Conservation (phyloP, 331 rosid genomes). For the Stylosanthes scabra region DNA sequence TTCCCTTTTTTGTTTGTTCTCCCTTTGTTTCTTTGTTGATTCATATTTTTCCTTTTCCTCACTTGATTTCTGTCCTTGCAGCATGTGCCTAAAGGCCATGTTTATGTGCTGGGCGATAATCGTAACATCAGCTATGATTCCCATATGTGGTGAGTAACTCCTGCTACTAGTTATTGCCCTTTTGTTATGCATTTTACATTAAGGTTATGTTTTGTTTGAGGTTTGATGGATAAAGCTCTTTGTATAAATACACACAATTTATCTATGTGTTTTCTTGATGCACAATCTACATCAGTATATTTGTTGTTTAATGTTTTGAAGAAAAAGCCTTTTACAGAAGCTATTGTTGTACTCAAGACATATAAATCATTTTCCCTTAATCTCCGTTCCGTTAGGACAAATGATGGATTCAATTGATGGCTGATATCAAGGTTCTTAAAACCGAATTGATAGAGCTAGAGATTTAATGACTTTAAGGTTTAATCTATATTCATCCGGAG, state of each 20-base stretch:
- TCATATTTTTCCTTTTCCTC: slow-evolving; percentile 17
- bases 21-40: slow-evolving; percentile 18
- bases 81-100: slow-evolving; percentile 88
- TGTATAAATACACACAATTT: background rate
- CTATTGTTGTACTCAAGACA: background rate
- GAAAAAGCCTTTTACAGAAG: background rate
- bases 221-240: too few relatives aligned
- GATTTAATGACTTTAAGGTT: too few relatives aligned
- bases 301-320: background rate
- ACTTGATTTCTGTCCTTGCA: slow-evolving; percentile 44
- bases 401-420: too few relatives aligned
- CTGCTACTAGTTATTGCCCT: slow-evolving; percentile 2
- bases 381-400: background rate
- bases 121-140: slow-evolving; percentile 87
- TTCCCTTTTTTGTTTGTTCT: slow-evolving; percentile 6
- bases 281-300: background rate
- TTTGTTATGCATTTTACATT: slow-evolving; percentile 3
- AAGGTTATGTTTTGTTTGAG: background rate
- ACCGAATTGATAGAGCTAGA: too few relatives aligned
- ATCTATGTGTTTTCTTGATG: slow-evolving; percentile 1
- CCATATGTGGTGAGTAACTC: slow-evolving; percentile 68
- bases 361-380: background rate
- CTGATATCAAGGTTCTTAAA: too few relatives aligned
- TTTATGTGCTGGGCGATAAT: slow-evolving; percentile 92
- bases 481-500: too few relatives aligned